A percentile compares a stretch with the other conserved stretches of the same genome.
phyloP scores from a whole-genome alignment of 1,284 basidiomycete species.

The Apiotrichum veenhuisii region DNA sequence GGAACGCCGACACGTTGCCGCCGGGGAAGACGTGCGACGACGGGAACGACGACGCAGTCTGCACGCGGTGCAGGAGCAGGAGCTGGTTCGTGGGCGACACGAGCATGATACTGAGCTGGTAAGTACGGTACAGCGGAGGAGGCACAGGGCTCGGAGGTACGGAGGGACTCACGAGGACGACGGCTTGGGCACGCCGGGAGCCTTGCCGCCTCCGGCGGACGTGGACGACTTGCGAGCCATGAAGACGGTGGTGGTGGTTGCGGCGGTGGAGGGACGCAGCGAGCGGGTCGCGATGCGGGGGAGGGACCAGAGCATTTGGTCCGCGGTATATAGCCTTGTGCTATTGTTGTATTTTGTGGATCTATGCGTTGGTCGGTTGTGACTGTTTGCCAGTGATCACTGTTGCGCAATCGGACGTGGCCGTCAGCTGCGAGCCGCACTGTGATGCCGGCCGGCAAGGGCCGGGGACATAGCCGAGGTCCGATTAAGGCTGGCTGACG shows the following conservation, averaged over 20 bases:
- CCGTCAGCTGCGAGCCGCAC: too few relatives aligned
- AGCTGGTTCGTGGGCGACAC: slow-evolving; percentile 14
- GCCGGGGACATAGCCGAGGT: too few relatives aligned
- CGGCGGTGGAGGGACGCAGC: neutral
- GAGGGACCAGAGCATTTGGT: neutral
- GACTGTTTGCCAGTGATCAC: too few relatives aligned
- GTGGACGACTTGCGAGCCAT: neutral
- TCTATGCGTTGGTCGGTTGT: too few relatives aligned
- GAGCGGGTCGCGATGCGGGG: neutral
- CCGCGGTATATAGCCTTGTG: too few relatives aligned
- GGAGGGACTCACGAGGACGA: neutral
- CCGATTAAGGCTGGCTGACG: too few relatives aligned
- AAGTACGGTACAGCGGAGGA: too few relatives aligned
- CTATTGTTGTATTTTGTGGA: too few relatives aligned
- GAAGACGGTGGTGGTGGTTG: neutral
- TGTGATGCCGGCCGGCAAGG: too few relatives aligned
- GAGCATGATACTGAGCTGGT: slow-evolving; percentile 7
- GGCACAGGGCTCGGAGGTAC: neutral
- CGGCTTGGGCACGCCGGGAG: neutral
- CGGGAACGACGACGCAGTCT: slow-evolving; percentile 6
- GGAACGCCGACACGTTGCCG: slow-evolving; percentile 10
- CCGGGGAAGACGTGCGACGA: slow-evolving; percentile 14
- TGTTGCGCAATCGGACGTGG: too few relatives aligned
- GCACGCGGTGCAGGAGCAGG: slow-evolving; percentile 12
- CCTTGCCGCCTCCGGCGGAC: neutral